phyloP scores from a whole-genome alignment of 139 green algal species.

The Ostreobium quekettii region DNA sequence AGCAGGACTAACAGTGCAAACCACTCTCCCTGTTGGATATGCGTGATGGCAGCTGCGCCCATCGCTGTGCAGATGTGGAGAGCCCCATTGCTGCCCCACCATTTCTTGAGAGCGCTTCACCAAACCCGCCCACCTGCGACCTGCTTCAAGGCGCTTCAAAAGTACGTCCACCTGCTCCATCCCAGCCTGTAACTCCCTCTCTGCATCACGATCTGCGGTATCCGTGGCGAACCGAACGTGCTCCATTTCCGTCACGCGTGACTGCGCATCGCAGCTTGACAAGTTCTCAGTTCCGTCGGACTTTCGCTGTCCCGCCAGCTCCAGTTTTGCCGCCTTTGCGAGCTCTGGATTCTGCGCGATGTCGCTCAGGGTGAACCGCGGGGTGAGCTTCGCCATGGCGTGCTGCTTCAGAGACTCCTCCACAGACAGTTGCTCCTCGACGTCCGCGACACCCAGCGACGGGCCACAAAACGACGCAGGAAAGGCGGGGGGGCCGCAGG shows the following conservation, averaged over 20 bases:
- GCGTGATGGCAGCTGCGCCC: too few relatives aligned
- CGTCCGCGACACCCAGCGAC: too few relatives aligned
- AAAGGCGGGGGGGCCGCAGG: too few relatives aligned
- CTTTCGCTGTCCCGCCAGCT: background rate
- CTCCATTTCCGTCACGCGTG: constrained; percentile 7
- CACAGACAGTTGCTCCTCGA: constrained; percentile 6
- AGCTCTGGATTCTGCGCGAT: constrained; percentile 14
- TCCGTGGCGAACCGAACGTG: background rate
- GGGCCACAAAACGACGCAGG: too few relatives aligned
- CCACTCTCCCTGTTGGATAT: too few relatives aligned
- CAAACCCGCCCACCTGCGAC: too few relatives aligned
- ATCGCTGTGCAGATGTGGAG: too few relatives aligned
- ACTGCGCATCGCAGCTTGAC: background rate
- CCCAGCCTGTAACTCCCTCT: constrained; percentile 4
- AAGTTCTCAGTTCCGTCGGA: background rate
- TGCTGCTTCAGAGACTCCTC: constrained; percentile 8
- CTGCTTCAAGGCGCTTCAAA: constrained; percentile 2
- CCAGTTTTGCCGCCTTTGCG: constrained; percentile 14
- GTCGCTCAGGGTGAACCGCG: constrained; percentile 10
- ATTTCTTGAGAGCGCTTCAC: too few relatives aligned
- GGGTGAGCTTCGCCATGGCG: background rate
- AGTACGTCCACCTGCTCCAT: background rate
- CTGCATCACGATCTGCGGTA: constrained; percentile 12
- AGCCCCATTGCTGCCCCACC: too few relatives aligned
- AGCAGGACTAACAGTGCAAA: too few relatives aligned